These are phyloP conservation scores for Saposhnikovia divaricata DNA, from an alignment of 129 eudicot genomes.

Conservation along the genomic window DNA sequence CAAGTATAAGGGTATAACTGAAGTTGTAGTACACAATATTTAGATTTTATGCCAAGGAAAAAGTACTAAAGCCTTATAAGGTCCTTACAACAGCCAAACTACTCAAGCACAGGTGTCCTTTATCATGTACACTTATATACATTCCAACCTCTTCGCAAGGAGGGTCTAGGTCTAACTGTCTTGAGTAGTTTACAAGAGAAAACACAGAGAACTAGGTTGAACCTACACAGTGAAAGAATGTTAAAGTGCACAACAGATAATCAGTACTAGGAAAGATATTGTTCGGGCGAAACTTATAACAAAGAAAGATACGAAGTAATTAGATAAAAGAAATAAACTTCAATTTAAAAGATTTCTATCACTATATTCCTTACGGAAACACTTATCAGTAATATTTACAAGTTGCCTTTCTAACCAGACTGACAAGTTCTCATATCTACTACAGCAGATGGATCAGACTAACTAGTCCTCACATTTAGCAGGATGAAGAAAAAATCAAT, in stretches of 20 bases:
- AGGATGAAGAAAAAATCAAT: background rate
- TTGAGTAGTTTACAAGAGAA: background rate
- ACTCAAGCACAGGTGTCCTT: background rate
- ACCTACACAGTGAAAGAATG: background rate
- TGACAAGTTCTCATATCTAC: background rate
- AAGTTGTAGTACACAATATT: background rate
- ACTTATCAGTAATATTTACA: slow-evolving; percentile 14
- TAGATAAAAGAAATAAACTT: background rate
- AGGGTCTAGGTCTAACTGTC: background rate
- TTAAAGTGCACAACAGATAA: background rate
- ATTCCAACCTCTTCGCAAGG: background rate
- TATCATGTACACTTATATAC: background rate
- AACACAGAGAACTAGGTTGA: background rate
- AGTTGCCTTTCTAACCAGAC: slow-evolving; percentile 2
- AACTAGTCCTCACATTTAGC: background rate
- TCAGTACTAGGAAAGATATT: background rate
- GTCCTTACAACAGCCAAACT: background rate
- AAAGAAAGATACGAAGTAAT: background rate
- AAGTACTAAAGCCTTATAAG: background rate
- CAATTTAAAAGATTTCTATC: background rate
- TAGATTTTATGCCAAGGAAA: background rate
- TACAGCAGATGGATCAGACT: background rate
- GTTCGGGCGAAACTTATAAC: background rate
- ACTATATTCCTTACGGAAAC: background rate
- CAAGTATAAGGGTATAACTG: background rate